Base-by-base conservation (phyloP, 768 basidiomycete genomes). In the Tylopilus felleus region DNA sequence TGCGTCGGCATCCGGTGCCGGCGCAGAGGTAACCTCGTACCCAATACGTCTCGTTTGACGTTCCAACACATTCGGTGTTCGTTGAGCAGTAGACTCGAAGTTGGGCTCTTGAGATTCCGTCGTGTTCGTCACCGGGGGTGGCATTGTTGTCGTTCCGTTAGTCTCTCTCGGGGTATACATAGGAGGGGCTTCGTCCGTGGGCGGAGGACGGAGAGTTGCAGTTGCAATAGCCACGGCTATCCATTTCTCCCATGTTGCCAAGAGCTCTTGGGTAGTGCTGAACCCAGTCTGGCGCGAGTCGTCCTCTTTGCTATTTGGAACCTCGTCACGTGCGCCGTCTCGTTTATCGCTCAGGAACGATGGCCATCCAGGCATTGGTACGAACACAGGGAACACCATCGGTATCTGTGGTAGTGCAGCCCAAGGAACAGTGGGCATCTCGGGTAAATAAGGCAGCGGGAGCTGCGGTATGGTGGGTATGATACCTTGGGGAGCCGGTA, bases 211-310 rank as follows among this genome's bases (percentile, higher is more conserved):
- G 47, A 70, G 69, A 12, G 77, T 76, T 31, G 80, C 76, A 14
- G 74, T 74, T 6, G 80, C 79, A 19, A 78, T 65, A 31, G 79
- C 81, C 45, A 83, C 64, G 13, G 81, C 77, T 50, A 88, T 71
- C 84, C 84, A 87, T 70, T 85, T 88, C 73, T 91, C 90, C 85
- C 86, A 89, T 25, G 80, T 79, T 8, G 82, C 76, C 23, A 80
- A 78, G 75, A 84, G 79, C 58, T 90, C 88, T 62, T 85, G 83
- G 14, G 81, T 75, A 27, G 80, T 77, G 42, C 73, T 75, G 40
- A 74, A 69, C 27, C 77, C 73, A 48, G 73, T 66, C 19, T 75
- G 69, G 12, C 57, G 62, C 38, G 73, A 70, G 21, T 71, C 65
- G 27, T 55, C 73, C 27, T 73, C 72, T 25, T 65, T 72, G 29